Conservation (phyloP, 148 eudicot genomes). For the Cornus florida region DNA sequence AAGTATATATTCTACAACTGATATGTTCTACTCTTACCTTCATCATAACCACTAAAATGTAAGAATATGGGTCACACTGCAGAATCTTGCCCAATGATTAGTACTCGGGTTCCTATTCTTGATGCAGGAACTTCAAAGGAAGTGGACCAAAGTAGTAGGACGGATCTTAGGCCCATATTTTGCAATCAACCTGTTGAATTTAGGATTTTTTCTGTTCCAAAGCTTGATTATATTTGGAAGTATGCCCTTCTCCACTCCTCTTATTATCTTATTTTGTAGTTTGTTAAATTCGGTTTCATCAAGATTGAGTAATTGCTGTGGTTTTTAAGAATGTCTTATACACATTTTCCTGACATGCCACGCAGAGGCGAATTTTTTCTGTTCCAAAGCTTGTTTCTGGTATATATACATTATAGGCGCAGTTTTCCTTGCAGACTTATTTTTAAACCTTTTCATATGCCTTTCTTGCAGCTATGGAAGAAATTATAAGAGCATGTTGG, state of each 20-base stretch:
- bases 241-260: neutral
- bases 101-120: neutral
- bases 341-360: neutral
- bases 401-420: no score
- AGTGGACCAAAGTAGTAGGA: neutral
- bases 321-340: slow-evolving; percentile 9
- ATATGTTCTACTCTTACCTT: no score
- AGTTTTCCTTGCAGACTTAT: no score
- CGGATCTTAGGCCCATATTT: neutral
- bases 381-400: no score
- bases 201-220: slow-evolving; percentile 32
- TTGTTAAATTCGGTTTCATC: neutral
- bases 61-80: neutral
- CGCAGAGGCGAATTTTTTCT: slow-evolving; percentile 43
- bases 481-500: no score
- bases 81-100: neutral
- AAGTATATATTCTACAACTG: no score
- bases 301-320: neutral
- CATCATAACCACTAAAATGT: no score
- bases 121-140: neutral
- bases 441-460: no score
- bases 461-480: no score
- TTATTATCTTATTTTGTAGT: neutral
- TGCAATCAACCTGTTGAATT: slow-evolving; percentile 4
- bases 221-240: slow-evolving; percentile 27